Evolutionary conservation across 2,329 filamentous ascomycete genomes (phyloP), one percentile per base, ranked within the genome.

Genomic region (Colletotrichum costaricense): DNA sequence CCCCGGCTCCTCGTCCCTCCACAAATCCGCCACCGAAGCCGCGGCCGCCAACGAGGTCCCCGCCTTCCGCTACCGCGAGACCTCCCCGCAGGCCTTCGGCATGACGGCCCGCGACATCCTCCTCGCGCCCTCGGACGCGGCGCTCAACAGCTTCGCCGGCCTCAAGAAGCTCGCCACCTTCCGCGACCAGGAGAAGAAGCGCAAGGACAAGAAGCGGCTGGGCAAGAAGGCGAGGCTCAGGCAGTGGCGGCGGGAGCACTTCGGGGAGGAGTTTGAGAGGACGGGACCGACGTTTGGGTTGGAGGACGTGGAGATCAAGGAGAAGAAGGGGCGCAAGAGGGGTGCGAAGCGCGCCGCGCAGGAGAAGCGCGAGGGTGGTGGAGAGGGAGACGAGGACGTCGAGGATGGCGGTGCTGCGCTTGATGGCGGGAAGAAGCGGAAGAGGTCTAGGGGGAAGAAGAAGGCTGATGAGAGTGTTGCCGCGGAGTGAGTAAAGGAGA

Each of bases 121-220:
- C 42, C 88, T 93, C 80, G 95, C 97, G 76, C 94, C 95, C 0
- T 93, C 93, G 57, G 97, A 99, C 84, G 87, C 91, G 59, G 91
- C 93, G 67, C 90, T 99, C 76, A 99, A 99, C 82, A 89, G 95
- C 76, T 99, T 93, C 80, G 96, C 93, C 5, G 96, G 97, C 7
- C 86, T 99, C 79, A 99, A 99, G 89, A 98, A 98, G 85, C 90
- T 98, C 73, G 95, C 96, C 5, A 88, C 94, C 5, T 99, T 97
- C 86, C 90, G 97, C 69, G 95, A 98, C 80, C 86, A 88, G 3
- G 94, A 95, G 78, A 97, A 97, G 89, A 98, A 98, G 88, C 88
- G 89, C 77, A 93, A 93, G 78, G 97, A 99, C 80, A 91, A 92
- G 85, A 98, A 97, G 88, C 89, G 90, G 78, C 88, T 98, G 35